These are phyloP conservation scores for Penicillium antarcticum DNA, from an alignment of 495 filamentous ascomycete species.

Conservation along the genomic window DNA sequence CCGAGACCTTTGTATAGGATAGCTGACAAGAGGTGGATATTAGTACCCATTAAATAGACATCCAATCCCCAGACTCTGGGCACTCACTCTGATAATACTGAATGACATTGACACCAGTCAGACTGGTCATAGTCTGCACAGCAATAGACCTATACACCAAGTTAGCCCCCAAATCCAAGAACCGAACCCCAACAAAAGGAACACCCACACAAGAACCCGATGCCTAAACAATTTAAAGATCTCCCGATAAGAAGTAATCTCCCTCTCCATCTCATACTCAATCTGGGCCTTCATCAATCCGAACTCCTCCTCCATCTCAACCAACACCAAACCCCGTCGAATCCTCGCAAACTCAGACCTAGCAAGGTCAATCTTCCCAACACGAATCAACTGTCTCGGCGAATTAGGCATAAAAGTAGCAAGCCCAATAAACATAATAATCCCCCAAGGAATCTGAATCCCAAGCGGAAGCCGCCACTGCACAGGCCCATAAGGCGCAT, in stretches of 20 bases:
- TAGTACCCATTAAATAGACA: not conserved
- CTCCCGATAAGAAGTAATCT: slow-evolving; percentile 50
- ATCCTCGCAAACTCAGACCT: slow-evolving; percentile 47
- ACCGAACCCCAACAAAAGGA: too few species aligned
- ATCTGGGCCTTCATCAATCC: slow-evolving; percentile 54
- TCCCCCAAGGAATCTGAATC: slow-evolving; percentile 58
- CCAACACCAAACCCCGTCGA: slow-evolving; percentile 43
- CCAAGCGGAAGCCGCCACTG: slow-evolving; percentile 58
- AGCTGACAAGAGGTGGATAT: slow-evolving; percentile 19
- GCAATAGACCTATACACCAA: slow-evolving; percentile 41
- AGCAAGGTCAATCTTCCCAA: slow-evolving; percentile 50
- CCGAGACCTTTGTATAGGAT: slow-evolving; percentile 56
- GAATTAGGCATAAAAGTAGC: slow-evolving; percentile 59
- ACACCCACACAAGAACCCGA: slow-evolving; percentile 45
- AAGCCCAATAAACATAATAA: slow-evolving; percentile 54
- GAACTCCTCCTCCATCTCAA: slow-evolving; percentile 54
- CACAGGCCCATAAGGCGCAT: slow-evolving; percentile 48
- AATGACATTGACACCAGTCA: slow-evolving; percentile 58
- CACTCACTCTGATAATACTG: slow-evolving; percentile 54
- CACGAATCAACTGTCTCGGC: slow-evolving; percentile 52
- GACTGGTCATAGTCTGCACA: slow-evolving; percentile 56
- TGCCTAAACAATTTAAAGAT: slow-evolving; percentile 51
- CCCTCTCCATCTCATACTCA: slow-evolving; percentile 57
- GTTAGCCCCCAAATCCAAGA: not conserved
- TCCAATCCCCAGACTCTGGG: not conserved